Conservation (phyloP, 1,139 yeast genomes). For the Hanseniaspora gamundiae region DNA sequence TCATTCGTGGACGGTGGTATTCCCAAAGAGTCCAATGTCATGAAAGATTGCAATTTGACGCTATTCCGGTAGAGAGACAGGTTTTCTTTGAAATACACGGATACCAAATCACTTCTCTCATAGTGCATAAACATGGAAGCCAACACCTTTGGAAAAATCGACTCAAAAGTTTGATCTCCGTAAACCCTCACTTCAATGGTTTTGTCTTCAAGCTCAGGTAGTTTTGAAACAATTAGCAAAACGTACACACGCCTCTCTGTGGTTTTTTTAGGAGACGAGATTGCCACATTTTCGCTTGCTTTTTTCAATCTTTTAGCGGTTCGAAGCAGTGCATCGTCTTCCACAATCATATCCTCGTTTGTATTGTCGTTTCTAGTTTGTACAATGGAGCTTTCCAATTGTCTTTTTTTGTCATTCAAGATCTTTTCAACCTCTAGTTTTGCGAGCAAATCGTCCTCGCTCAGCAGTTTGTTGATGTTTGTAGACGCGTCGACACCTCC, state of each 20-base stretch:
- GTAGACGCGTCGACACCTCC: background rate
- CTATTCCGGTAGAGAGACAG: conserved; percentile 19
- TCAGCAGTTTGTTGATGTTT: background rate
- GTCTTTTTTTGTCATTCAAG: background rate
- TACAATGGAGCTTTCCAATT: background rate
- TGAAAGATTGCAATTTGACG: conserved; percentile 20
- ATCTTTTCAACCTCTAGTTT: background rate
- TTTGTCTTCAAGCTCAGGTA: conserved; percentile 19
- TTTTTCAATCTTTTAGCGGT: conserved; percentile 16
- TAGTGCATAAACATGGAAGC: conserved; percentile 15
- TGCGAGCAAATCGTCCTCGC: background rate
- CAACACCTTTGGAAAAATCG: conserved; percentile 20
- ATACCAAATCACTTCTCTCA: conserved; percentile 11
- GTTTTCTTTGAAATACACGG: conserved; percentile 14
- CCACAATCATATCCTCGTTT: conserved; percentile 12
- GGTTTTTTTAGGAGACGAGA: conserved; percentile 5
- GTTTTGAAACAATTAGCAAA: conserved; percentile 17
- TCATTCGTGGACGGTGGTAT: conserved; percentile 14
- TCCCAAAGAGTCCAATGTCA: conserved; percentile 23
- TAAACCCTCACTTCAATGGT: conserved; percentile 19
- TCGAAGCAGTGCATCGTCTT: conserved; percentile 22
- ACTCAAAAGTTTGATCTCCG: conserved; percentile 18
- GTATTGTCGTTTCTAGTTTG: background rate
- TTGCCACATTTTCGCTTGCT: conserved; percentile 4
- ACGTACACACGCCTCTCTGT: conserved; percentile 15